Conservation (phyloP, 345 rosid species). For the Corchorus capsularis region DNA sequence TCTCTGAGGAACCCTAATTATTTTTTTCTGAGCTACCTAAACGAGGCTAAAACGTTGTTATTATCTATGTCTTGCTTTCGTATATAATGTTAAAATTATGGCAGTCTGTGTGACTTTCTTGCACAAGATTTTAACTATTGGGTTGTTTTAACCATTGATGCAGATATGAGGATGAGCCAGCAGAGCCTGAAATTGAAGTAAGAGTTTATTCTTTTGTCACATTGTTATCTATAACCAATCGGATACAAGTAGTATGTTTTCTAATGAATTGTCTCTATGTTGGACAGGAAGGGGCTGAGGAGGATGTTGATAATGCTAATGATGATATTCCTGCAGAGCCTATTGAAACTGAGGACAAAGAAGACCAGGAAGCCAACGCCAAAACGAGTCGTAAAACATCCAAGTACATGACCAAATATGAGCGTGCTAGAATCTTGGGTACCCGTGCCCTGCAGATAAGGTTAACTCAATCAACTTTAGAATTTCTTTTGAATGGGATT, state of each 20-base stretch:
- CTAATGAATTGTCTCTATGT: slow-evolving; percentile 5
- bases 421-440: slow-evolving; percentile 85
- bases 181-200: slow-evolving; percentile 86
- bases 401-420: slow-evolving; percentile 81
- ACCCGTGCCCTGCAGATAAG: slow-evolving; percentile 85
- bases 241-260: neutral
- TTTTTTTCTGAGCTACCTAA: neutral
- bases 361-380: slow-evolving; percentile 38
- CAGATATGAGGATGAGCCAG: slow-evolving; percentile 90
- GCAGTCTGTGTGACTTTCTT: neutral
- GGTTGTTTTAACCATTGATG: slow-evolving; percentile 21
- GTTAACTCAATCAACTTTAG: slow-evolving; percentile 29
- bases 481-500: neutral
- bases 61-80: neutral
- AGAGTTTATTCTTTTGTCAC: slow-evolving; percentile 9
- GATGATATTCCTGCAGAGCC: slow-evolving; percentile 67
- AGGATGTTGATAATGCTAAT: slow-evolving; percentile 55
- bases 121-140: neutral
- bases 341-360: slow-evolving; percentile 62
- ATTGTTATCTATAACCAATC: neutral
- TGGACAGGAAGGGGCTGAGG: slow-evolving; percentile 80
- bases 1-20: neutral
- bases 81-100: neutral
- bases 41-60: too few species aligned
- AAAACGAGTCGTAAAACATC: slow-evolving; percentile 62